Evolutionary conservation across 73 alveolate species (phyloP).

Genomic region (Blepharisma stoltei): DNA sequence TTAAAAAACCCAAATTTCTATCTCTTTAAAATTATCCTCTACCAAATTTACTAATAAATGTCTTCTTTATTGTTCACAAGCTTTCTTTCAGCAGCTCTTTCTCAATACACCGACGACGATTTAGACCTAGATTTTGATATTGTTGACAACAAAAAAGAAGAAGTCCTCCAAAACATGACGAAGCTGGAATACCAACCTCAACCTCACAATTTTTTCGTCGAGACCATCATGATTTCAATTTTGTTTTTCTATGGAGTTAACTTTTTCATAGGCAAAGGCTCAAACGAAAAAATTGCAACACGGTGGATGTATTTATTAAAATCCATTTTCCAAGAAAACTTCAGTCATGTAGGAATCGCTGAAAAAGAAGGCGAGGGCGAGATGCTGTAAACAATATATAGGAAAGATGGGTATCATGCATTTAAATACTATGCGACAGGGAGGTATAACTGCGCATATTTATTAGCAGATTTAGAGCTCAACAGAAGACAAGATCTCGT

Average conservation of each 20-base stretch:
- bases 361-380: slow-evolving; percentile 34
- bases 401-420: slow-evolving; percentile 32
- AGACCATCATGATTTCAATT: slow-evolving; percentile 17
- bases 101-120: too few species aligned
- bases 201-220: slow-evolving; percentile 28
- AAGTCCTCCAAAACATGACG: too few species aligned
- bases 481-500: slow-evolving; percentile 36
- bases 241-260: slow-evolving; percentile 27
- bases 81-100: too few species aligned
- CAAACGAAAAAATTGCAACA: slow-evolving; percentile 32
- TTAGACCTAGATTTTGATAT: too few species aligned
- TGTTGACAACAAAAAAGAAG: too few species aligned
- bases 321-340: slow-evolving; percentile 30
- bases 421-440: slow-evolving; percentile 39
- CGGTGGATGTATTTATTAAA: slow-evolving; percentile 27
- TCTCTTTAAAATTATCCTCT: too few species aligned
- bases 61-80: too few species aligned
- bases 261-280: slow-evolving; percentile 32
- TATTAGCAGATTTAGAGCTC: slow-evolving; percentile 16
- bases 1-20: too few species aligned
- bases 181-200: too few species aligned
- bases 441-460: slow-evolving; percentile 26
- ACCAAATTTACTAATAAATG: too few species aligned
- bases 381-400: slow-evolving; percentile 4
- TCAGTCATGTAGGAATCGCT: slow-evolving; percentile 32